Conservation (phyloP, 768 basidiomycete genomes). For the Kwoniella pini region DNA sequence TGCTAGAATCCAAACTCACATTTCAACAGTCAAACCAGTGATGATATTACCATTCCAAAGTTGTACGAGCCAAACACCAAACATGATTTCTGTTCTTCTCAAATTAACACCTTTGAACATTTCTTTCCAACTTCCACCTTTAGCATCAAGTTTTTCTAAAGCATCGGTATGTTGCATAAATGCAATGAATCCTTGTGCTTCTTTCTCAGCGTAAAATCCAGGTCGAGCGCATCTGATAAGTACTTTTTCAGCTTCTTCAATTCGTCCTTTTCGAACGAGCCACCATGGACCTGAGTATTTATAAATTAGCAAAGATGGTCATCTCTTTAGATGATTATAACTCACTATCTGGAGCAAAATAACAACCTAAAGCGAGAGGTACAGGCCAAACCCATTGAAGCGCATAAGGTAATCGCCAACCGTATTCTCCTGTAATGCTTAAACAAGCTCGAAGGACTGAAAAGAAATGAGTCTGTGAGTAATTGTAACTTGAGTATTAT, state of each 20-base stretch:
- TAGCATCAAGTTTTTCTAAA: conserved; percentile 27
- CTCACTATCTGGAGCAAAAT: conserved; percentile 45
- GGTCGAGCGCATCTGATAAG: conserved; percentile 36
- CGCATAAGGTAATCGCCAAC: conserved; percentile 39
- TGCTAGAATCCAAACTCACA: too few relatives aligned
- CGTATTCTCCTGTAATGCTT: conserved; percentile 34
- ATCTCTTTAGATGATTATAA: background rate
- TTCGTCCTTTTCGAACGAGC: conserved; percentile 36
- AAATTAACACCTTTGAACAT: conserved; percentile 38
- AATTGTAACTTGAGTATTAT: background rate
- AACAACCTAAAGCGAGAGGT: conserved; percentile 48
- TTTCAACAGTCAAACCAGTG: conserved; percentile 30
- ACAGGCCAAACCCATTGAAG: conserved; percentile 54
- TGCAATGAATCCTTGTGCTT: conserved; percentile 32
- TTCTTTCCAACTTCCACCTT: conserved; percentile 29
- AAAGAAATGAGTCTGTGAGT: background rate
- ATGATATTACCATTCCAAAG: conserved; percentile 34
- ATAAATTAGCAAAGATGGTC: background rate
- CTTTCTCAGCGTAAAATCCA: conserved; percentile 25
- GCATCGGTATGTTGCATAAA: conserved; percentile 45
- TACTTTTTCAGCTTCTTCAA: conserved; percentile 48
- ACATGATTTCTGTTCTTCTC: conserved; percentile 45
- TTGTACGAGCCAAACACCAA: conserved; percentile 31
- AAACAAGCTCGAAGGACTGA: conserved; percentile 14
- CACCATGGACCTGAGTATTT: conserved; percentile 23